Evolutionary conservation across 768 basidiomycete species (phyloP).

Genomic region (Lentinula boryana): DNA sequence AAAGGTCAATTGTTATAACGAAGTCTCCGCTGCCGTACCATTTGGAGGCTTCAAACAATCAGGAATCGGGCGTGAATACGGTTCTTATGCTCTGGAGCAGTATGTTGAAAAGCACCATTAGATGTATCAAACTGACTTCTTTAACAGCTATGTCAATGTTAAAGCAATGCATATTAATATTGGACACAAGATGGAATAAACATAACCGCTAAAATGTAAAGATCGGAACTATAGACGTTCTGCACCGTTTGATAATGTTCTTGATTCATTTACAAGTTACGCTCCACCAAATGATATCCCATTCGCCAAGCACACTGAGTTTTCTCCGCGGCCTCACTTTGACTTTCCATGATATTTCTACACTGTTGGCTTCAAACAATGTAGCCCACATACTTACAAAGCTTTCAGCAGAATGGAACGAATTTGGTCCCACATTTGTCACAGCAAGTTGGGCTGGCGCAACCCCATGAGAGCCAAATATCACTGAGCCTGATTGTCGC

Average conservation of each 20-base stretch:
- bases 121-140: constrained; percentile 3
- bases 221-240: background rate
- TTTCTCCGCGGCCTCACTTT: background rate
- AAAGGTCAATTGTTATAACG: constrained; percentile 34
- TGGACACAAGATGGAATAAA: constrained; percentile 16
- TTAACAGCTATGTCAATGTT: constrained; percentile 44
- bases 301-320: background rate
- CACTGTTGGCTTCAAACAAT: background rate
- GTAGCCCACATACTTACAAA: background rate
- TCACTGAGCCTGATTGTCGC: constrained; percentile 35
- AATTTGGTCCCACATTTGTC: background rate
- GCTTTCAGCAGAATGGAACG: constrained; percentile 3
- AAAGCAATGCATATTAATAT: constrained; percentile 65
- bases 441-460: constrained; percentile 22
- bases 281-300: constrained; percentile 5
- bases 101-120: constrained; percentile 21
- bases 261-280: background rate
- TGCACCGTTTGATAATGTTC: background rate
- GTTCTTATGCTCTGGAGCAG: constrained; percentile 56
- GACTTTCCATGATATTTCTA: background rate
- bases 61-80: constrained; percentile 64
- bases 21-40: constrained; percentile 43
- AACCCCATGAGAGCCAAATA: constrained; percentile 36
- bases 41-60: constrained; percentile 74
- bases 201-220: background rate